Evolutionary conservation across 2,329 filamentous ascomycete species (phyloP).

Genomic region (Colletotrichum noveboracense): DNA sequence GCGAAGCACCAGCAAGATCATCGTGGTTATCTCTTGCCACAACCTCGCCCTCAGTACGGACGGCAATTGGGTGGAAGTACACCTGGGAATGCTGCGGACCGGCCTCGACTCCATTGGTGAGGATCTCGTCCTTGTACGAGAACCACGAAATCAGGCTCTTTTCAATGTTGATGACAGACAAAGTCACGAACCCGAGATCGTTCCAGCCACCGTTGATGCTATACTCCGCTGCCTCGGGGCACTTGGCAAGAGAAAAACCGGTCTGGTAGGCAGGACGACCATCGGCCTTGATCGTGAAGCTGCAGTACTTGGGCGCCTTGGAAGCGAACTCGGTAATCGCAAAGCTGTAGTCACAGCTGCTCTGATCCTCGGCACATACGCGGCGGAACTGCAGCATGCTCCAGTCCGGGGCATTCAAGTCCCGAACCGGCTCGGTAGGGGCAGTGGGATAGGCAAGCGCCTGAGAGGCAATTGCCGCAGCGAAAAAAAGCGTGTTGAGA

Average conservation of each 20-base stretch:
- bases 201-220: slow-evolving; percentile 14
- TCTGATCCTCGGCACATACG: not conserved
- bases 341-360: slow-evolving; percentile 12
- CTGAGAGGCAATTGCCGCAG: not conserved
- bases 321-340: not conserved
- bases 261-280: not conserved
- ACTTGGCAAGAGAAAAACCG: not conserved
- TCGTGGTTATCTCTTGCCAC: no score
- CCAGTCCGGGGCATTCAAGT: not conserved
- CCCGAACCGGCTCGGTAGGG: not conserved
- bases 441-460: accelerated
- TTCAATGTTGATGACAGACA: not conserved
- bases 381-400: not conserved
- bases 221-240: not conserved
- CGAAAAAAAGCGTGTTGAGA: not conserved
- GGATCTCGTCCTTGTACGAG: not conserved
- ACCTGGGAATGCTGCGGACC: not conserved
- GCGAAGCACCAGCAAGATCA: no score
- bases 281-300: not conserved
- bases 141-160: not conserved
- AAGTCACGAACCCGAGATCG: not conserved
- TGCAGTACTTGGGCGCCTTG: not conserved
- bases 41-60: not conserved
- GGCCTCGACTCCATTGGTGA: not conserved
- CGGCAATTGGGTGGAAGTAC: not conserved